Evolutionary conservation across 768 basidiomycete genomes (phyloP).

Genomic region (Pulveroboletus frians): DNA sequence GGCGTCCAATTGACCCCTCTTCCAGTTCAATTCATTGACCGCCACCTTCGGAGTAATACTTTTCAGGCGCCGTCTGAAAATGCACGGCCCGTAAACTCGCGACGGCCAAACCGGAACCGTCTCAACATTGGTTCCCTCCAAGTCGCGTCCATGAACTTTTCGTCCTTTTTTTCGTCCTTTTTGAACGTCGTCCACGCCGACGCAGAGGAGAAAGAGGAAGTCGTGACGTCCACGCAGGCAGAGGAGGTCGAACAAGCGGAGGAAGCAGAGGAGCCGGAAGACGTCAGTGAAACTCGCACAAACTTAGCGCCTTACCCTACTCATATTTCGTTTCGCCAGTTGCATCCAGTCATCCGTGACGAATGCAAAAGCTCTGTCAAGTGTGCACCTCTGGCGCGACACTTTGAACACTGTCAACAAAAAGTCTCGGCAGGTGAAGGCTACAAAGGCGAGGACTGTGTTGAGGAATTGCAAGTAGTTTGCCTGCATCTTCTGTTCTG

Average conservation of each 20-base stretch:
- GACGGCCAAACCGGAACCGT: conserved; percentile 7
- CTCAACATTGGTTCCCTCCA: conserved; percentile 7
- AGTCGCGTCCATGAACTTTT: conserved; percentile 35
- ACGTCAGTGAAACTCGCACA: conserved; percentile 47
- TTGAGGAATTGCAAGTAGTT: conserved; percentile 77
- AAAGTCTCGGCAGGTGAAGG: conserved; percentile 80
- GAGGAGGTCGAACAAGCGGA: conserved; percentile 44
- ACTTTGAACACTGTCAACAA: conserved; percentile 89
- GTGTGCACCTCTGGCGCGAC: conserved; percentile 66
- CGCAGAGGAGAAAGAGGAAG: conserved; percentile 28
- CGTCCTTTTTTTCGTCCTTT: conserved; percentile 43
- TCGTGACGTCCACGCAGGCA: conserved; percentile 32
- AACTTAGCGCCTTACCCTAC: neutral
- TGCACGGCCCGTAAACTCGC: conserved; percentile 24
- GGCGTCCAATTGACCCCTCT: neutral
- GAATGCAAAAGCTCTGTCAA: conserved; percentile 64
- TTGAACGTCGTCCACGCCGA: conserved; percentile 39
- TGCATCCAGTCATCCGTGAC: conserved; percentile 65
- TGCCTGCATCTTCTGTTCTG: neutral
- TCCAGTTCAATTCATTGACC: no score
- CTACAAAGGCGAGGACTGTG: conserved; percentile 87
- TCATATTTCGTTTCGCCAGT: conserved; percentile 35
- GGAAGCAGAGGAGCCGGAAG: conserved; percentile 66
- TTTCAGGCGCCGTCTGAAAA: conserved; percentile 20
- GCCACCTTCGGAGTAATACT: no score